Evolutionary conservation across 805 yeast species (phyloP), one percentile per base, ranked within the genome.

Genomic region (Metschnikowia gelsemii): DNA sequence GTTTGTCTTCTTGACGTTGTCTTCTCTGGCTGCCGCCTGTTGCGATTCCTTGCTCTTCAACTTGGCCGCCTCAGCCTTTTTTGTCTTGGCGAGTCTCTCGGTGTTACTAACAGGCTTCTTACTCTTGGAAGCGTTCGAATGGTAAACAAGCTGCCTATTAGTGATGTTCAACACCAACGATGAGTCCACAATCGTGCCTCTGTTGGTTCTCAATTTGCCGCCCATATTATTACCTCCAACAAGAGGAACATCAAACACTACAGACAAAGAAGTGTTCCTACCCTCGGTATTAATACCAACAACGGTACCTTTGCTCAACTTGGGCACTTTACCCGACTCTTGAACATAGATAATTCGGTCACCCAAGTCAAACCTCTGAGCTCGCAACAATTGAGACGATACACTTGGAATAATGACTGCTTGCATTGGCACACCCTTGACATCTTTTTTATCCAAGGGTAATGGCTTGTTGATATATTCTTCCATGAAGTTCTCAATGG

Each of bases 271-370:
- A 25, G 79, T 73, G 51, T 81, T 78, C 25, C 79, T 73, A 30
- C 87, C 87, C 29, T 79, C 70, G 3, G 76, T 64, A 18, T 64
- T 65, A 42, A 76, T 69, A 7, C 85, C 83, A 36, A 87, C 84
- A 40, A 93, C 95, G 1, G 96, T 89, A 60, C 99, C 99, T 56
- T 84, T 84, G 19, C 87, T 75, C 58, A 84, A 88, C 42, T 82
- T 64, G 20, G 96, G 96, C 12, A 90, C 96, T 57, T 87, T 88
- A 38, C 98, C 98, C 18, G 86, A 80, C 53, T 82, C 86, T 53
- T 84, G 84, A 17, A 88, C 85, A 51, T 87, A 89, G 18, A 86
- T 76, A 22, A 93, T 87, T 46, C 99, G 78, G 57, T 93, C 97
- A 54, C 99, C 99, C 17, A 93, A 71, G 21, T 76, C 74, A 59